These are phyloP conservation scores for Naematelia aurantialba DNA, from an alignment of 768 basidiomycete genomes.

Conservation along the genomic window DNA sequence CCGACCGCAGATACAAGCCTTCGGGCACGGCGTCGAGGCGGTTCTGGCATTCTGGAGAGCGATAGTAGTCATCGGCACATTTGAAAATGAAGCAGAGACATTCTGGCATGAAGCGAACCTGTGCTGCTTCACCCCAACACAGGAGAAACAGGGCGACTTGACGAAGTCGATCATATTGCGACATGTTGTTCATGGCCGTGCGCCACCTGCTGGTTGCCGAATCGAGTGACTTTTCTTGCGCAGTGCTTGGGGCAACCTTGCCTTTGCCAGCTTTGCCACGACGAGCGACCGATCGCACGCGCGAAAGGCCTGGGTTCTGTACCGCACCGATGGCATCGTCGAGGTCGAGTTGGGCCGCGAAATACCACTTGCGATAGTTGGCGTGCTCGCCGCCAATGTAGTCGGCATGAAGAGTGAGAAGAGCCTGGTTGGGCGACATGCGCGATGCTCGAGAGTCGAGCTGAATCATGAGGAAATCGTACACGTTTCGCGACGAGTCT, in stretches of 20 bases:
- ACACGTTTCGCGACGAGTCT: constrained; percentile 57
- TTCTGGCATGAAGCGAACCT: constrained; percentile 93
- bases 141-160: constrained; percentile 93
- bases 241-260: constrained; percentile 52
- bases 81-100: constrained; percentile 99
- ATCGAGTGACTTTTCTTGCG: constrained; percentile 71
- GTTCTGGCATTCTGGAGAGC: constrained; percentile 95
- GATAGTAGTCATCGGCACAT: constrained; percentile 99
- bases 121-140: constrained; percentile 97
- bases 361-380: constrained; percentile 99
- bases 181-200: constrained; percentile 98
- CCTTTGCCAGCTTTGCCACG: constrained; percentile 55
- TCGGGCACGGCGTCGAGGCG: constrained; percentile 87
- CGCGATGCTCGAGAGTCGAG: constrained; percentile 94
- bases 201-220: constrained; percentile 89
- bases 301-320: constrained; percentile 84
- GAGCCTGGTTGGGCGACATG: constrained; percentile 93
- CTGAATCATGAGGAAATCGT: constrained; percentile 96
- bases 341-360: constrained; percentile 95
- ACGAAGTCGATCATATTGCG: constrained; percentile 90
- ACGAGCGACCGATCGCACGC: constrained; percentile 73
- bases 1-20: constrained; percentile 84
- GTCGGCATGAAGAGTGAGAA: constrained; percentile 93
- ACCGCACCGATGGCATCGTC: constrained; percentile 92
- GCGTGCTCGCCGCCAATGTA: constrained; percentile 98